phyloP scores from a whole-genome alignment of 345 rosid genomes.

The Eucalyptus polybractea region DNA sequence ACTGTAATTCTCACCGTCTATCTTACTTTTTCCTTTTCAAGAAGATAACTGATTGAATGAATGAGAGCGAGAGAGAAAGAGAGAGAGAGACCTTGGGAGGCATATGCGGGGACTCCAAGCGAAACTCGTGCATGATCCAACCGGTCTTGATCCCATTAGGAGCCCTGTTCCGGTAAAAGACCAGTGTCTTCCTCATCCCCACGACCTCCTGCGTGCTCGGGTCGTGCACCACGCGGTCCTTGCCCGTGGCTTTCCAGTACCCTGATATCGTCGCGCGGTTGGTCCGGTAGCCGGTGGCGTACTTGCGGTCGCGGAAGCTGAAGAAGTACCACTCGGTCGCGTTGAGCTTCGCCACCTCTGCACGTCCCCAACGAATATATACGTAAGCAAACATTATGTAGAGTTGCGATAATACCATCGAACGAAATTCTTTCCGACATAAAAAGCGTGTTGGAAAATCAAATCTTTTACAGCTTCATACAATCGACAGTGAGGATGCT shows the following conservation, averaged over 20 bases:
- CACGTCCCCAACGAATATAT: neutral
- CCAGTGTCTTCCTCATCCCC: conserved; percentile 96
- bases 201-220: conserved; percentile 67
- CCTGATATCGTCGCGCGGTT: conserved; percentile 92
- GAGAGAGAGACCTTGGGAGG: conserved; percentile 69
- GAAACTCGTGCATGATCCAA: conserved; percentile 99
- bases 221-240: conserved; percentile 81
- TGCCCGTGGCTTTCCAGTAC: conserved; percentile 98
- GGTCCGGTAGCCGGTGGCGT: conserved; percentile 87
- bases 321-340: conserved; percentile 98
- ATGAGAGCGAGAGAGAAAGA: neutral
- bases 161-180: conserved; percentile 91
- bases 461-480: neutral
- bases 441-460: neutral
- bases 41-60: neutral
- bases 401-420: neutral
- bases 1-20: neutral
- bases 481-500: neutral
- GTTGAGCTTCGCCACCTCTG: conserved; percentile 89
- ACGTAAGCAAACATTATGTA: neutral
- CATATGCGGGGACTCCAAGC: conserved; percentile 85
- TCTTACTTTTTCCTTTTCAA: neutral
- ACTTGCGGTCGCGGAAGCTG: conserved; percentile 88
- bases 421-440: neutral
- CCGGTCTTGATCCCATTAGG: conserved; percentile 92